Evolutionary conservation across 1,284 basidiomycete genomes (phyloP).

Genomic region (Apiotrichum domesticum): DNA sequence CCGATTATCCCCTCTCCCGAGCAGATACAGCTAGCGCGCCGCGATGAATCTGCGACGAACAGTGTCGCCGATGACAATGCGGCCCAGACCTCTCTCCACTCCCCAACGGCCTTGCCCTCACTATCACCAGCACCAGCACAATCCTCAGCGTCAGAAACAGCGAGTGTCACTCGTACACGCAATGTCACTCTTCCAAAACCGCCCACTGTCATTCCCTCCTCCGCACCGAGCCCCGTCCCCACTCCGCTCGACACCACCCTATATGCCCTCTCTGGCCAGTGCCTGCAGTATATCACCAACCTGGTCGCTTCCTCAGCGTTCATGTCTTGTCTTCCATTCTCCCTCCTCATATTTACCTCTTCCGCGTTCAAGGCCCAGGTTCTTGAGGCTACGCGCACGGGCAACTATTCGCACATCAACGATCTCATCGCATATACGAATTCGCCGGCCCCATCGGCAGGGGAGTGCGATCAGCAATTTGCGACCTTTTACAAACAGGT

Average conservation of each 20-base stretch:
- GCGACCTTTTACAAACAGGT: slow-evolving; percentile 18
- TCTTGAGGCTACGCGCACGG: slow-evolving; percentile 51
- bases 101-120: too few relatives aligned
- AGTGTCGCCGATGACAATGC: too few relatives aligned
- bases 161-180: not conserved
- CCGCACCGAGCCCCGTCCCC: slow-evolving; percentile 63
- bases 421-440: slow-evolving; percentile 50
- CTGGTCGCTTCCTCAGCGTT: slow-evolving; percentile 62
- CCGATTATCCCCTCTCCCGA: too few relatives aligned
- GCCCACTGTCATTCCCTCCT: slow-evolving; percentile 48
- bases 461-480: slow-evolving; percentile 31
- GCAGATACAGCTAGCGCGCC: too few relatives aligned
- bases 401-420: slow-evolving; percentile 60
- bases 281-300: slow-evolving; percentile 64
- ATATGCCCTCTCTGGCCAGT: slow-evolving; percentile 59
- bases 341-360: slow-evolving; percentile 60
- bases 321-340: slow-evolving; percentile 65
- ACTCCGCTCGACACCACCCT: slow-evolving; percentile 64
- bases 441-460: slow-evolving; percentile 19
- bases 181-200: slow-evolving; percentile 1
- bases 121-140: too few relatives aligned
- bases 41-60: too few relatives aligned
- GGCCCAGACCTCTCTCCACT: too few relatives aligned
- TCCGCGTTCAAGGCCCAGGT: slow-evolving; percentile 49
- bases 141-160: too few relatives aligned